These are phyloP conservation scores for Garcia nutans DNA, from an alignment of 345 rosid genomes.

Conservation along the genomic window DNA sequence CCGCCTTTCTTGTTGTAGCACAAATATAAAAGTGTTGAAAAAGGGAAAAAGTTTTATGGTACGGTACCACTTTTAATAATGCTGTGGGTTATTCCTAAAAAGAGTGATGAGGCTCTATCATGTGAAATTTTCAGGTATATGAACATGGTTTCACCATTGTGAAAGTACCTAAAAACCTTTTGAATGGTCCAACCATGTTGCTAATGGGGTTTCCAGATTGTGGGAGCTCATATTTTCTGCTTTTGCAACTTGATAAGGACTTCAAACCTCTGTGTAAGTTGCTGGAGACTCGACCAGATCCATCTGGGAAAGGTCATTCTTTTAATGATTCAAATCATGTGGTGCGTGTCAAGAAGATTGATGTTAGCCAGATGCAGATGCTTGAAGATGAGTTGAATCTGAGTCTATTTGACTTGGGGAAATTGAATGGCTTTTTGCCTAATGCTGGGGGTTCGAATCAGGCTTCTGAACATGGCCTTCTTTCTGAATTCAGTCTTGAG, in stretches of 20 bases:
- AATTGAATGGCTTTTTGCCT: slow-evolving; percentile 50
- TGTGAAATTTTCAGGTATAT: slow-evolving; percentile 62
- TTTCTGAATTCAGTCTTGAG: slow-evolving; percentile 54
- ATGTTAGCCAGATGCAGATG: slow-evolving; percentile 75
- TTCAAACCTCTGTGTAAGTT: slow-evolving; percentile 84
- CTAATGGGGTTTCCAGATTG: slow-evolving; percentile 90
- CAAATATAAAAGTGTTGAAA: background rate
- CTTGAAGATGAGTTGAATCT: slow-evolving; percentile 80
- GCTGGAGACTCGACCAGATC: slow-evolving; percentile 60
- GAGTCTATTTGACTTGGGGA: slow-evolving; percentile 55
- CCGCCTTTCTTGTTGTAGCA: background rate
- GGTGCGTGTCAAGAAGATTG: slow-evolving; percentile 65
- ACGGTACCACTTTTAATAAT: background rate
- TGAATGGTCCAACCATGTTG: slow-evolving; percentile 54
- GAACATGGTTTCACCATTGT: slow-evolving; percentile 68
- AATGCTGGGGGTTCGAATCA: slow-evolving; percentile 44
- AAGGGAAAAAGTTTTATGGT: background rate
- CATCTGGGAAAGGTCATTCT: slow-evolving; percentile 52
- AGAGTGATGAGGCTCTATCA: slow-evolving; percentile 18
- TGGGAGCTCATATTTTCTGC: slow-evolving; percentile 77
- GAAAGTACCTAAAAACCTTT: slow-evolving; percentile 70
- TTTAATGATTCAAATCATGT: slow-evolving; percentile 54
- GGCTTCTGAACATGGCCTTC: slow-evolving; percentile 51
- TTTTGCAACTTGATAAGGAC: slow-evolving; percentile 89
- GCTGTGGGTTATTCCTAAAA: background rate